These are phyloP conservation scores for Panaeolus cyanescens DNA, from an alignment of 768 basidiomycete species.

Conservation along the genomic window DNA sequence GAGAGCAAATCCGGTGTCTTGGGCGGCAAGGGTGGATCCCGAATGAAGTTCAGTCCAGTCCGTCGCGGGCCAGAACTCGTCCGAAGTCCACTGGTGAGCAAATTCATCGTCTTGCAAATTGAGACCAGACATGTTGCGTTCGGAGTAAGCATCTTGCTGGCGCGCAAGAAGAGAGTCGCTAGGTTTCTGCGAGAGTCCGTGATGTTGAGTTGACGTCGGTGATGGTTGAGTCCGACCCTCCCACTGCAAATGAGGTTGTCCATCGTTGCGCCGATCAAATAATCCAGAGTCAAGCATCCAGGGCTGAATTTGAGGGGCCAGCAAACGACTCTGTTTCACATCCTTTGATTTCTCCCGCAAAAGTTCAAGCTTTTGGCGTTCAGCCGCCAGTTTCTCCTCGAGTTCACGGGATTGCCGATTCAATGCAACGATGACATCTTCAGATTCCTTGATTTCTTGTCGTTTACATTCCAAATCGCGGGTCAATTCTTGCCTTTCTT, in stretches of 20 bases:
- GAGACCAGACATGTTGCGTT: background rate
- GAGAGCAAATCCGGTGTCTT: background rate
- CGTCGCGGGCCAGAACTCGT: background rate
- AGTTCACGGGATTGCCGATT: slow-evolving; percentile 70
- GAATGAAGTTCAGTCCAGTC: background rate
- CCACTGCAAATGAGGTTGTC: slow-evolving; percentile 6
- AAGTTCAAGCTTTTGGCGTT: slow-evolving; percentile 59
- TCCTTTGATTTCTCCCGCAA: slow-evolving; percentile 61
- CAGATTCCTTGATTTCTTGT: slow-evolving; percentile 62
- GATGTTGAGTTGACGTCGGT: background rate
- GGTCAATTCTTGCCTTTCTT: slow-evolving; percentile 51
- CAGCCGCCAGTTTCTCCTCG: slow-evolving; percentile 68
- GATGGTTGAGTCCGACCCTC: background rate
- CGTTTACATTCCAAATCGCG: slow-evolving; percentile 55
- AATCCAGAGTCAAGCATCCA: background rate
- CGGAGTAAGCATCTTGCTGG: background rate
- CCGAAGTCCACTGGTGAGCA: background rate
- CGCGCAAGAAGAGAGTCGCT: background rate
- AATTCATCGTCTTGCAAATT: background rate
- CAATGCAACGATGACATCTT: slow-evolving; percentile 66
- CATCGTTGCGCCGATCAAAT: slow-evolving; percentile 11
- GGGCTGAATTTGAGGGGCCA: background rate
- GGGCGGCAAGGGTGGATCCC: background rate
- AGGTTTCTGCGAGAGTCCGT: background rate
- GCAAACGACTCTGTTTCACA: slow-evolving; percentile 36